These are phyloP conservation scores for Danielia oregonensis DNA, from an alignment of 805 yeast species.

Conservation along the genomic window DNA sequence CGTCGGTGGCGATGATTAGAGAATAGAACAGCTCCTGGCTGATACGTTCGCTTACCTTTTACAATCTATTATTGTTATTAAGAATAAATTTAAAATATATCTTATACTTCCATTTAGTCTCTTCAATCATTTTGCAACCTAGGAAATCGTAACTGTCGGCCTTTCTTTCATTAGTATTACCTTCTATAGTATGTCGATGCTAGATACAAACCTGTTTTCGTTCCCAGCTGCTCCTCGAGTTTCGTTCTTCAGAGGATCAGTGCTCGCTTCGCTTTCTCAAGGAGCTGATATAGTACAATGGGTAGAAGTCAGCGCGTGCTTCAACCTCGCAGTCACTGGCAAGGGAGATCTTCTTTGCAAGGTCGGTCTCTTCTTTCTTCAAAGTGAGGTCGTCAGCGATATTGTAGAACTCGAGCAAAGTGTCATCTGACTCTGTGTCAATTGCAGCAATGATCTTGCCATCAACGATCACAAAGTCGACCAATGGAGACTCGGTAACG, in stretches of 20 bases:
- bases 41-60: background rate
- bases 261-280: constrained; percentile 66
- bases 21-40: no score
- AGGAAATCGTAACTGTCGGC: no score
- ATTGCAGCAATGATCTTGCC: constrained; percentile 23
- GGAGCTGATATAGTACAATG: constrained; percentile 46
- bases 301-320: constrained; percentile 37
- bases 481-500: constrained; percentile 19
- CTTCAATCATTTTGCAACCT: no score
- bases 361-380: constrained; percentile 8
- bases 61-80: background rate
- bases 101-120: no score
- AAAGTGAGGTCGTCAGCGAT: constrained; percentile 19
- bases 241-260: no score
- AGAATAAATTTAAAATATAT: no score
- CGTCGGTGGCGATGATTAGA: constrained; percentile 18
- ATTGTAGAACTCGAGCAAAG: constrained; percentile 23
- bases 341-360: constrained; percentile 21
- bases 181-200: no score
- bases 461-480: constrained; percentile 26
- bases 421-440: constrained; percentile 25
- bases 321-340: constrained; percentile 31
- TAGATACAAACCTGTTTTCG: no score
- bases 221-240: no score
- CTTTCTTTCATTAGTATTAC: no score